These are phyloP conservation scores for Apocynum venetum DNA, from an alignment of 257 asterid genomes.

Conservation along the genomic window DNA sequence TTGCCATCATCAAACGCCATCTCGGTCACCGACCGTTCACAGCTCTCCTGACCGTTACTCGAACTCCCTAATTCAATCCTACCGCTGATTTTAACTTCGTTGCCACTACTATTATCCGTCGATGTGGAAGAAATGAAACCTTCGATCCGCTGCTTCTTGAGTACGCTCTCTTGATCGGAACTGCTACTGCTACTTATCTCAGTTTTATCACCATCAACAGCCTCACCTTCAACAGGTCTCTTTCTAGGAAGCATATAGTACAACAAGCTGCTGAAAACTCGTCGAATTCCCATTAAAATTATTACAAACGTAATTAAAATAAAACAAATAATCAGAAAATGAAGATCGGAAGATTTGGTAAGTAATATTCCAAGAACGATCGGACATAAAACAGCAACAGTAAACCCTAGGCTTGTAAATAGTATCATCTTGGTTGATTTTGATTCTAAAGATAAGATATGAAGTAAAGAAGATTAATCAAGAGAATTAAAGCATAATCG, in stretches of 20 bases:
- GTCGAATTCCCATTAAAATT: slow-evolving; percentile 48
- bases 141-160: slow-evolving; percentile 54
- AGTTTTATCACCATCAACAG: slow-evolving; percentile 41
- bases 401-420: slow-evolving; percentile 27
- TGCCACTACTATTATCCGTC: slow-evolving; percentile 32
- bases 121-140: slow-evolving; percentile 23
- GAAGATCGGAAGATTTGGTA: slow-evolving; percentile 22
- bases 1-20: slow-evolving; percentile 89
- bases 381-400: slow-evolving; percentile 18
- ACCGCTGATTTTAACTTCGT: slow-evolving; percentile 15
- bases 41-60: slow-evolving; percentile 36
- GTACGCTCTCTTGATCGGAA: slow-evolving; percentile 37
- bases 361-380: slow-evolving; percentile 28
- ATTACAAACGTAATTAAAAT: slow-evolving; percentile 30
- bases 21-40: slow-evolving; percentile 47
- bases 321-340: slow-evolving; percentile 12
- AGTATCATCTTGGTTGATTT: slow-evolving; percentile 13
- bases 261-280: slow-evolving; percentile 59
- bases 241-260: slow-evolving; percentile 98
- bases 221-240: slow-evolving; percentile 92
- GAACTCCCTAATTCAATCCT: slow-evolving; percentile 27
- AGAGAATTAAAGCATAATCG: slow-evolving; percentile 14
- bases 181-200: slow-evolving; percentile 15
- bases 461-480: slow-evolving; percentile 18
- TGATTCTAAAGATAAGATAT: slow-evolving; percentile 12